A percentile compares a stretch with the other conserved stretches of the same genome.
Evolutionary conservation across 148 eudicot species (phyloP).

Genomic region (Diospyros lotus): DNA sequence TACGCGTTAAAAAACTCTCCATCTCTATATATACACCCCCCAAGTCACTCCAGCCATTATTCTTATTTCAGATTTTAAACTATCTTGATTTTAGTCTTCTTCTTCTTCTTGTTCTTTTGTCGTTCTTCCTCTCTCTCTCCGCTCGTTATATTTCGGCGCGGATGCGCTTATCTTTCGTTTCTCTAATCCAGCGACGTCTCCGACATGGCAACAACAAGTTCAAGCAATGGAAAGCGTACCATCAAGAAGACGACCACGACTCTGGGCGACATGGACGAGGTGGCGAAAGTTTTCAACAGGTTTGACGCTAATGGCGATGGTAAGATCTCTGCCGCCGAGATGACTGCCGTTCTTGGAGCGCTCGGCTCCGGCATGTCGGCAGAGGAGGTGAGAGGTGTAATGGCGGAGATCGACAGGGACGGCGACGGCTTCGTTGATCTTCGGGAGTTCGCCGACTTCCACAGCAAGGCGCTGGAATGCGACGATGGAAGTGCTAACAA

Average conservation of each 20-base stretch:
- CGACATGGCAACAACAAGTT: background rate
- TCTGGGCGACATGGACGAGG: constrained; percentile 9
- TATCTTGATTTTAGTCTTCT: too few species aligned
- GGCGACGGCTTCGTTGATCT: constrained; percentile 22
- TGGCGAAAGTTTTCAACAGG: constrained; percentile 12
- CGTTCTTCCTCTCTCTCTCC: too few species aligned
- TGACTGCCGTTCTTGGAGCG: constrained; percentile 10
- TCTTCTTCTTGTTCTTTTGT: too few species aligned
- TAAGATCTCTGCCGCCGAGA: constrained; percentile 20
- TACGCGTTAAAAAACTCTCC: too few species aligned
- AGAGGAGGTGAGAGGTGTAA: background rate
- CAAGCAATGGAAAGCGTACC: background rate
- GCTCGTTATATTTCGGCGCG: too few species aligned
- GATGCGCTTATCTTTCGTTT: too few species aligned
- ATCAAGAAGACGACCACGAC: background rate
- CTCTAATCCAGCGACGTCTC: too few species aligned
- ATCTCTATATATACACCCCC: too few species aligned
- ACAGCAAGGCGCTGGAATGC: background rate
- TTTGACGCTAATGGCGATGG: constrained; percentile 23
- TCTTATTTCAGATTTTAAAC: too few species aligned
- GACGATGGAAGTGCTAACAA: background rate
- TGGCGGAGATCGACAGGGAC: constrained; percentile 18
- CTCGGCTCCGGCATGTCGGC: constrained; percentile 12
- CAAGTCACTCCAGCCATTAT: too few species aligned
- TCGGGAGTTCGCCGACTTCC: constrained; percentile 10